Evolutionary conservation across 176 grass and related monocot genomes (phyloP).

Genomic region (Echinochloa phyllopogon): DNA sequence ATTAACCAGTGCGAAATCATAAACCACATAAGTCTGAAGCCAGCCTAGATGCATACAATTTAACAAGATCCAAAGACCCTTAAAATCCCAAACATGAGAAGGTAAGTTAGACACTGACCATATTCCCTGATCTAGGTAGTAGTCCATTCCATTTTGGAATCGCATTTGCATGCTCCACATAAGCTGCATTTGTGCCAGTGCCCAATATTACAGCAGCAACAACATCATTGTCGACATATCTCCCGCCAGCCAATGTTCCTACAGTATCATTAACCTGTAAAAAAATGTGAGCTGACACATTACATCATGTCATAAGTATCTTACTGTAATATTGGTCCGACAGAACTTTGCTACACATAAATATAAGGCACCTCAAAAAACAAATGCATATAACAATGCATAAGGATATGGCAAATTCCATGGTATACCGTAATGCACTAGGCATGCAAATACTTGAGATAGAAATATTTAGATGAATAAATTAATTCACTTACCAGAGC

Average conservation of each 20-base stretch:
- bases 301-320: background rate
- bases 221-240: conserved; percentile 78
- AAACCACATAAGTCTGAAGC: conserved; percentile 21
- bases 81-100: conserved; percentile 16
- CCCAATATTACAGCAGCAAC: conserved; percentile 86
- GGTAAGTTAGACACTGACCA: conserved; percentile 54
- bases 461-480: background rate
- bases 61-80: conserved; percentile 23
- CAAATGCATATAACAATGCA: background rate
- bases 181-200: conserved; percentile 95
- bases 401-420: background rate
- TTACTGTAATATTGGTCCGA: background rate
- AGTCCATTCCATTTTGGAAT: conserved; percentile 86
- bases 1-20: conserved; percentile 27
- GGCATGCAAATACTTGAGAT: background rate
- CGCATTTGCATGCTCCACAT: conserved; percentile 70
- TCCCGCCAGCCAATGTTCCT: conserved; percentile 83
- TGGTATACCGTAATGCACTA: background rate
- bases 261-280: conserved; percentile 89
- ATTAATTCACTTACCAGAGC: conserved; percentile 63
- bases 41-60: conserved; percentile 2
- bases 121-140: conserved; percentile 81
- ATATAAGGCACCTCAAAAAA: conserved; percentile 12
- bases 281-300: conserved; percentile 37
- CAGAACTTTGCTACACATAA: background rate